Base-by-base conservation (phyloP, 805 yeast species). In the Wickerhamomyces sydowiorum region DNA sequence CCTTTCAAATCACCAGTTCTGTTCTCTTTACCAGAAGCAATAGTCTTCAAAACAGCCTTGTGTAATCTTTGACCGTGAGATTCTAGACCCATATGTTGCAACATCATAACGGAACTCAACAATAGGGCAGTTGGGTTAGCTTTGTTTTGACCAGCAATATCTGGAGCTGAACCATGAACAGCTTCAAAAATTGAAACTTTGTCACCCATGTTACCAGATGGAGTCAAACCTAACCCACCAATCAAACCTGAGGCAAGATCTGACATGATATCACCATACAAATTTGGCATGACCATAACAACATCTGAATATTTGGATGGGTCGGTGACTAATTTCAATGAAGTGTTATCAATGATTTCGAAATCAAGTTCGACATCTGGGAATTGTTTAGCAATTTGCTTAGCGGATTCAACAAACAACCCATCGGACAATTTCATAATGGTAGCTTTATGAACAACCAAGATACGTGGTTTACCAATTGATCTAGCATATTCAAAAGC, bases 111-210 rank as follows among this genome's bases (percentile, higher is more conserved):
- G 36, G 98, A 91, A 39, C 96, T 88, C 64, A 93, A 78, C 66
- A 93, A 76, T 64, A 93, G 72, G 44, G 99, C 99, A 48, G 99
- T 93, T 73, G 99, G 99, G 81, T 93, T 93, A 52, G 99, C 99
- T 66, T 87, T 80, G 65, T 96, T 95, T 78, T 93, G 88, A 64
- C 99, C 99, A 49, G 98, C 98, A 62, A 93, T 93, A 68, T 93
- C 99, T 57, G 99, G 99, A 50, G 99, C 99, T 45, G 98, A 90
- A 67, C 99, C 99, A 69, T 93, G 99, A 62, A 93, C 99, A 52
- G 99, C 99, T 80, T 93, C 99, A 67, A 93, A 93, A 65, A 93
- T 91, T 43, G 97, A 88, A 50, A 91, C 96, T 66, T 86, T 83
- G 76, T 88, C 87, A 75, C 99, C 99, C 90, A 93, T 93, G 81